Evolutionary conservation across 306 rosid genomes (phyloP), one percentile per base, ranked within the genome.

Genomic region (Ziziphus jujuba): DNA sequence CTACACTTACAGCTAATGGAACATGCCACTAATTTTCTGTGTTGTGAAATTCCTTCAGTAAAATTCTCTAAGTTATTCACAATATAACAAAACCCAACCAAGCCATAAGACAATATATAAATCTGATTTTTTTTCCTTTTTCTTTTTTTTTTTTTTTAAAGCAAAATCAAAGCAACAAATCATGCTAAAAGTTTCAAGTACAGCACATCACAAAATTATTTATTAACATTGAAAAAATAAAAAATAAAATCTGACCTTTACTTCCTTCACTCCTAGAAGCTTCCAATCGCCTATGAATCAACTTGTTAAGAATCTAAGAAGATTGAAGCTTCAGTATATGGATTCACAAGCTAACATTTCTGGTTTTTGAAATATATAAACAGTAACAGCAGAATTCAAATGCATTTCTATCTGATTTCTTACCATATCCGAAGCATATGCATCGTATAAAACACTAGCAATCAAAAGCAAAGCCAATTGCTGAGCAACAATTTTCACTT

Each of bases 371-470:
- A 28, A 60, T 51, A 16, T 48, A 6, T 7, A 20, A 56, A 10
- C 36, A 36, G 7, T 8, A 66, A 19, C 20, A 11, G 31, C 5
- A 25, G 31, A 59, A 54, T 25, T 20, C 16, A 35, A 72, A 21
- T 14, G 55, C 9, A 54, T 16, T 6, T 38, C 25, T 44, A 5
- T 24, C 38, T 20, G 55, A n/a, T 54, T 70, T 31, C 75, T 57
- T 58, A 84, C 89, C 76, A 65, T 72, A 36, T 75, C 76, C 12
- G 84, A 78, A 56, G 74, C 75, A 69, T 79, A 47, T 25, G 47
- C 65, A 56, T 71, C 47, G 56, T 62, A 57, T 24, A 80, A 17
- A 65, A 59, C 54, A 51, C 63, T 60, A 9, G 51, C 7, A 71
- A 73, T 17, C 61, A 80, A 61, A 65, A 78, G 65, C 16, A 54